Evolutionary conservation across 257 asterid species (phyloP).

Genomic region (Echium plantagineum): DNA sequence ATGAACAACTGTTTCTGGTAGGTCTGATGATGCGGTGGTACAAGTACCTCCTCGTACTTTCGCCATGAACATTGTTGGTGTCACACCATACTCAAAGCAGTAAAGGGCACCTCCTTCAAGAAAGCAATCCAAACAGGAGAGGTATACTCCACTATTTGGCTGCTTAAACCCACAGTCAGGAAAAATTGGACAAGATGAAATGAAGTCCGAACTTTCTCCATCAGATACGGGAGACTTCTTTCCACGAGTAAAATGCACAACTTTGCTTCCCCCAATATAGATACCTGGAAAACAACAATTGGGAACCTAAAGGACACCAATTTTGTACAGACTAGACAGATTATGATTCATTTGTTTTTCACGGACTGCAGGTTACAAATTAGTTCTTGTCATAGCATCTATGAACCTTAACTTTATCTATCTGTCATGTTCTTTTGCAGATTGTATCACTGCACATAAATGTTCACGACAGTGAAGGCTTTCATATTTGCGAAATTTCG

Average conservation of each 20-base stretch:
- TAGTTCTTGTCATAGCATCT: neutral
- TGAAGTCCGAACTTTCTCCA: conserved; percentile 17
- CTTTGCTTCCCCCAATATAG: conserved; percentile 85
- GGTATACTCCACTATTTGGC: conserved; percentile 64
- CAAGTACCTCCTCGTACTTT: conserved; percentile 92
- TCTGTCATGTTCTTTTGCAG: too few relatives aligned
- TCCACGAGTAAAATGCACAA: conserved; percentile 74
- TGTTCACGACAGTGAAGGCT: too few relatives aligned
- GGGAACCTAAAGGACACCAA: neutral
- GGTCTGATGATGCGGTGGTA: conserved; percentile 75
- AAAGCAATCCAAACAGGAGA: conserved; percentile 87
- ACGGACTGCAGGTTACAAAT: neutral
- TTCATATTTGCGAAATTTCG: too few relatives aligned
- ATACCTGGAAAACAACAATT: conserved; percentile 39
- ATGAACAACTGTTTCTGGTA: conserved; percentile 40
- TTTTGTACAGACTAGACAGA: neutral
- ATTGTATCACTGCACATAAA: too few relatives aligned
- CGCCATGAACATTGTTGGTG: conserved; percentile 59
- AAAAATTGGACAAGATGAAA: conserved; percentile 39
- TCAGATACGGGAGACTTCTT: conserved; percentile 25
- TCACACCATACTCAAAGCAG: conserved; percentile 61
- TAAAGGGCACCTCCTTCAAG: conserved; percentile 57
- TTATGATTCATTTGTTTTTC: neutral
- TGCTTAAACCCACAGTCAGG: conserved; percentile 90
- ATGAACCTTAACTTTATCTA: neutral